Percentiles rank a stretch among this genome's conserved stretches.
Conservation (phyloP, 495 filamentous ascomycete genomes). For the Penicillium ochrochloron region DNA sequence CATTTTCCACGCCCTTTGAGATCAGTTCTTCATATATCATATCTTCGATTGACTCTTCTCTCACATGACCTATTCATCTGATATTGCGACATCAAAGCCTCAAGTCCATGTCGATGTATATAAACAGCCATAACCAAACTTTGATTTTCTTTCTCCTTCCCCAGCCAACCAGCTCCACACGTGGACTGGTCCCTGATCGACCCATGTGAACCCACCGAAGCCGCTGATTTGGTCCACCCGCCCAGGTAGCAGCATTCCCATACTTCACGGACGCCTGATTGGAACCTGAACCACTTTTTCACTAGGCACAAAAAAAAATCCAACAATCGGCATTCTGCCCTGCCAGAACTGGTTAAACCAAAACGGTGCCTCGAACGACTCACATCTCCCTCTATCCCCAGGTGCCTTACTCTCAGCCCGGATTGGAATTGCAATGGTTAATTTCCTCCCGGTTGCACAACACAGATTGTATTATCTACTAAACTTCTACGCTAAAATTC, state of each 20-base stretch:
- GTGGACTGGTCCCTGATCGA: conserved; percentile 19
- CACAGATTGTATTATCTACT: not conserved
- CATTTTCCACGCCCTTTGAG: not conserved
- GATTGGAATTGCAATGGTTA: not conserved
- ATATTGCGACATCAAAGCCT: not conserved
- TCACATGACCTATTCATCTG: not conserved
- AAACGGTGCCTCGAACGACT: not conserved
- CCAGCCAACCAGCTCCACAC: conserved; percentile 17
- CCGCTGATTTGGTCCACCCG: conserved; percentile 24
- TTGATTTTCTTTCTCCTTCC: not conserved
- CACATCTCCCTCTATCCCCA: not conserved
- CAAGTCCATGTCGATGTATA: not conserved
- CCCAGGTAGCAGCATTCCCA: not conserved
- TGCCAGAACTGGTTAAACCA: not conserved
- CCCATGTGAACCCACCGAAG: conserved; percentile 19
- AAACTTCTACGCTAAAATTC: too few relatives aligned
- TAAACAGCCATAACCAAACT: not conserved
- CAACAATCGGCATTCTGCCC: not conserved
- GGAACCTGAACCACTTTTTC: not conserved
- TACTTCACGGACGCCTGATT: not conserved
- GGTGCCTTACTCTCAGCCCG: not conserved
- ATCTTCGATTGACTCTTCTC: not conserved
- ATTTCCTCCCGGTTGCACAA: not conserved
- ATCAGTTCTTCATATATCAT: not conserved
- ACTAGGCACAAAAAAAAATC: not conserved